Conservation (phyloP, 2,329 filamentous ascomycete species). For the Pyrenophora seminiperda region DNA sequence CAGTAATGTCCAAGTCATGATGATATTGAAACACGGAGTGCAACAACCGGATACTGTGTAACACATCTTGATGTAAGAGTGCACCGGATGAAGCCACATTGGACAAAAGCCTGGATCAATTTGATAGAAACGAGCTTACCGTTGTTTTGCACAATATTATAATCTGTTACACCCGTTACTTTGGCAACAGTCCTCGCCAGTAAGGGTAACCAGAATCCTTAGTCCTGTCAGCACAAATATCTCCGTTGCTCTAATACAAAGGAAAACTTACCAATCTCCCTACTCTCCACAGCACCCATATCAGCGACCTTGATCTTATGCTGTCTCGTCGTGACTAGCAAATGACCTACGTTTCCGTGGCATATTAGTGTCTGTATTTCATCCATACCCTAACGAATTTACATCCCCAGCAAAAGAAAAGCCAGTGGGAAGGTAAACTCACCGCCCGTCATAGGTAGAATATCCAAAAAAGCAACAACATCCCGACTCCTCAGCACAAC, state of each 20-base stretch:
- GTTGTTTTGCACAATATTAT: constrained; percentile 98
- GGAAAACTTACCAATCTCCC: constrained; percentile 64
- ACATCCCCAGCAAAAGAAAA: not conserved
- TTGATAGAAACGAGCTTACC: constrained; percentile 55
- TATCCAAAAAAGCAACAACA: constrained; percentile 89
- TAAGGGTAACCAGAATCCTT: constrained; percentile 65
- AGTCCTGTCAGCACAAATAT: constrained; percentile 24
- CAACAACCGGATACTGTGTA: no score
- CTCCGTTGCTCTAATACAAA: not conserved
- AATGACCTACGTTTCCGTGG: constrained; percentile 57
- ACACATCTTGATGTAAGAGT: no score
- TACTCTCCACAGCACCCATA: constrained; percentile 65
- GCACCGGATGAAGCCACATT: not conserved
- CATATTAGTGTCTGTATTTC: no score
- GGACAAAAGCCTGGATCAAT: no score
- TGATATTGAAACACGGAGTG: no score
- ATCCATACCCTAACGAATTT: not conserved
- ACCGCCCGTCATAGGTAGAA: constrained; percentile 81
- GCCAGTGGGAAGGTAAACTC: constrained; percentile 2
- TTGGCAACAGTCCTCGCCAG: constrained; percentile 72
- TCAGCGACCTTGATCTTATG: constrained; percentile 82
- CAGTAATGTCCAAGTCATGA: no score
- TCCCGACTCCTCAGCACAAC: constrained; percentile 77
- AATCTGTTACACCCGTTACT: constrained; percentile 76
- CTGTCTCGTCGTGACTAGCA: constrained; percentile 77